These are phyloP conservation scores for Apiotrichum montevideense DNA, from an alignment of 1,284 basidiomycete genomes.

Conservation along the genomic window DNA sequence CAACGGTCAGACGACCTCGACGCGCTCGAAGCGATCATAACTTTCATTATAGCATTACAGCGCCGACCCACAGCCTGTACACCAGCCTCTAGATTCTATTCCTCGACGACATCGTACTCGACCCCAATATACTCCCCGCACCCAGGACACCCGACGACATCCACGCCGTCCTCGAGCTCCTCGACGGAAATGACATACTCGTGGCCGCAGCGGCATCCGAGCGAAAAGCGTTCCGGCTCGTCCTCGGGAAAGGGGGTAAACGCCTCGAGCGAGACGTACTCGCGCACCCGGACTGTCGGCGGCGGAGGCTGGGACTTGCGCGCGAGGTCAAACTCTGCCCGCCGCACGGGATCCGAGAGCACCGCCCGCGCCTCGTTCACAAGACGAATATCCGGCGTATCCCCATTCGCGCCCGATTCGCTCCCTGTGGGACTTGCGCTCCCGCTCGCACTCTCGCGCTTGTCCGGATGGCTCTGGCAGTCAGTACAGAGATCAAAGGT, in stretches of 20 bases:
- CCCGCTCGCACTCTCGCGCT: constrained; percentile 5
- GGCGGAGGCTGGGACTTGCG: neutral
- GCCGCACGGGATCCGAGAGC: constrained; percentile 26
- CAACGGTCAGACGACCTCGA: too few species aligned
- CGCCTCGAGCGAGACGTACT: constrained; percentile 35
- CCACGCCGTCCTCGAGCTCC: constrained; percentile 47
- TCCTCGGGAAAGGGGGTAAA: constrained; percentile 28
- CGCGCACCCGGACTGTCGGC: constrained; percentile 13
- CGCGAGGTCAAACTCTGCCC: constrained; percentile 15
- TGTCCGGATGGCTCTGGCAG: constrained; percentile 40
- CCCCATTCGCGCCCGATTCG: neutral
- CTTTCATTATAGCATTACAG: too few species aligned
- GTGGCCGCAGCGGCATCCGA: constrained; percentile 46
- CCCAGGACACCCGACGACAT: constrained; percentile 47
- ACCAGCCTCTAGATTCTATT: neutral
- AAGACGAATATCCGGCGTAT: constrained; percentile 24
- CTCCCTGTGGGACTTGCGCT: too few species aligned
- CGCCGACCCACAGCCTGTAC: too few species aligned
- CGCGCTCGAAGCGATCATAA: too few species aligned
- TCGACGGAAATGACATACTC: constrained; percentile 39
- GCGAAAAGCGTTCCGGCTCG: constrained; percentile 36
- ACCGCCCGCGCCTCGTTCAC: constrained; percentile 45
- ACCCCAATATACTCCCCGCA: constrained; percentile 49
- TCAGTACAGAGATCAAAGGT: neutral
- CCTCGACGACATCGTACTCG: constrained; percentile 46